A percentile compares a stretch with the other conserved stretches of the same genome.
Conservation (phyloP, 2,329 filamentous ascomycete species). For the Colletotrichum viniferum region DNA sequence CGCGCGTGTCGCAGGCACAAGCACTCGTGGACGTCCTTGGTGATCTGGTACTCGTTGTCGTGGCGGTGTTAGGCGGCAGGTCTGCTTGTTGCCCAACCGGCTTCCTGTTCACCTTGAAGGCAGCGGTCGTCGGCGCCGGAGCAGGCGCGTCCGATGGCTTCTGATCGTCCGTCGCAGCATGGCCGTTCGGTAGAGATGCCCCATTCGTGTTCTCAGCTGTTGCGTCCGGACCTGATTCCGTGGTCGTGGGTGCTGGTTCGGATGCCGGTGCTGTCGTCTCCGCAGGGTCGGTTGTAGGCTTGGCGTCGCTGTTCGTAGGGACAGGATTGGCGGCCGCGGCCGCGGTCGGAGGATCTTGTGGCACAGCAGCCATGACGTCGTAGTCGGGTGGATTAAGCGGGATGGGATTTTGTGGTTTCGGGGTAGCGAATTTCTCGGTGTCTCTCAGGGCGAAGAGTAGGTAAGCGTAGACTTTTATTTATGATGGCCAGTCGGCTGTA, state of each 20-base stretch:
- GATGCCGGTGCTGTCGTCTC: not conserved
- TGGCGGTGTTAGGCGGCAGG: not conserved
- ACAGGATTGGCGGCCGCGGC: not conserved
- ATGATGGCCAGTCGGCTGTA: not conserved
- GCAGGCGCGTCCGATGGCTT: not conserved
- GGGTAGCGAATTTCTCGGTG: not conserved
- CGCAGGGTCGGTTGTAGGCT: not conserved
- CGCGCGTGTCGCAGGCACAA: not conserved
- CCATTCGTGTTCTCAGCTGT: not conserved
- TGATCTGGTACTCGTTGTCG: not conserved
- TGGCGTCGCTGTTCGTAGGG: not conserved
- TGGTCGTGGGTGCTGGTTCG: not conserved
- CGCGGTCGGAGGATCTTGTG: constrained; percentile 7
- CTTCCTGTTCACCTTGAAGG: not conserved
- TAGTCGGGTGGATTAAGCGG: not conserved
- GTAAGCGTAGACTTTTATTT: not conserved
- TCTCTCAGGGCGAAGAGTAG: not conserved
- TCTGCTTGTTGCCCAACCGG: not conserved
- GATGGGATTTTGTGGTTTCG: not conserved
- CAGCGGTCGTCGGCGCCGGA: not conserved
- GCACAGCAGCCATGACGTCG: constrained; percentile 18
- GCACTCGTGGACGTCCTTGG: constrained; percentile 7
- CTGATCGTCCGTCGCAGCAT: not conserved
- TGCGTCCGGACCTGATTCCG: not conserved
- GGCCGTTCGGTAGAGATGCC: not conserved